These are phyloP conservation scores for Phytophthora rubi DNA, from an alignment of 352 stramenopile genomes.

Conservation along the genomic window DNA sequence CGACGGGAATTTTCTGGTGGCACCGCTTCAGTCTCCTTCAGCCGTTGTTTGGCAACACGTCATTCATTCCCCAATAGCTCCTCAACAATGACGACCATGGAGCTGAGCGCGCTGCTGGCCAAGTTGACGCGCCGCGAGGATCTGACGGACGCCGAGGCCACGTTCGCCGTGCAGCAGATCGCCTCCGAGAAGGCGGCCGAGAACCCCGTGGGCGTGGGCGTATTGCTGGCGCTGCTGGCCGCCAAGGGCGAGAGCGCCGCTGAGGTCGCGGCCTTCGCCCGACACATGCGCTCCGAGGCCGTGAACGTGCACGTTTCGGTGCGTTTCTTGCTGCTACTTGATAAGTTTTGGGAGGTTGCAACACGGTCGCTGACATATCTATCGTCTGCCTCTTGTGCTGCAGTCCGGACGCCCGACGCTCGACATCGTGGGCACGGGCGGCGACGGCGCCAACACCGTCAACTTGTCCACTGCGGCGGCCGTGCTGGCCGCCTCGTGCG, in stretches of 20 bases:
- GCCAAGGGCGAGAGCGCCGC: slow-evolving; percentile 94
- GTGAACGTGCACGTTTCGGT: slow-evolving; percentile 76
- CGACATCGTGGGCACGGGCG: slow-evolving; percentile 99
- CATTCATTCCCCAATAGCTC: slow-evolving; percentile 22
- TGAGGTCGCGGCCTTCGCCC: slow-evolving; percentile 97
- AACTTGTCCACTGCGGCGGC: slow-evolving; percentile 97
- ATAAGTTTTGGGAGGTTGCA: background rate
- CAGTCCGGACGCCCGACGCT: slow-evolving; percentile 84
- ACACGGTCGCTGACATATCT: slow-evolving; percentile 1
- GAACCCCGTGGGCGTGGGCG: slow-evolving; percentile 84
- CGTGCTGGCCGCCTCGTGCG: slow-evolving; percentile 95
- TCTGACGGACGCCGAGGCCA: slow-evolving; percentile 70
- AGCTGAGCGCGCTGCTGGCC: slow-evolving; percentile 76
- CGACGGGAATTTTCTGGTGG: slow-evolving; percentile 13
- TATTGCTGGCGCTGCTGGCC: slow-evolving; percentile 94
- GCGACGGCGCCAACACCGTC: slow-evolving; percentile 98
- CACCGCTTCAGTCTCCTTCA: slow-evolving; percentile 2
- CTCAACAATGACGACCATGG: slow-evolving; percentile 40
- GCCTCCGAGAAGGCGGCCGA: slow-evolving; percentile 62
- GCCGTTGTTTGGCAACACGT: slow-evolving; percentile 11
- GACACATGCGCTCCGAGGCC: slow-evolving; percentile 95
- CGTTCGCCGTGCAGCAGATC: slow-evolving; percentile 75
- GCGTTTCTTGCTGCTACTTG: slow-evolving; percentile 6
- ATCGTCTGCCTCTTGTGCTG: slow-evolving; percentile 8
- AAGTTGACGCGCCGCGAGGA: slow-evolving; percentile 80